Evolutionary conservation across 495 filamentous ascomycete species (phyloP).

Genomic region (Glarea lozoyensis): DNA sequence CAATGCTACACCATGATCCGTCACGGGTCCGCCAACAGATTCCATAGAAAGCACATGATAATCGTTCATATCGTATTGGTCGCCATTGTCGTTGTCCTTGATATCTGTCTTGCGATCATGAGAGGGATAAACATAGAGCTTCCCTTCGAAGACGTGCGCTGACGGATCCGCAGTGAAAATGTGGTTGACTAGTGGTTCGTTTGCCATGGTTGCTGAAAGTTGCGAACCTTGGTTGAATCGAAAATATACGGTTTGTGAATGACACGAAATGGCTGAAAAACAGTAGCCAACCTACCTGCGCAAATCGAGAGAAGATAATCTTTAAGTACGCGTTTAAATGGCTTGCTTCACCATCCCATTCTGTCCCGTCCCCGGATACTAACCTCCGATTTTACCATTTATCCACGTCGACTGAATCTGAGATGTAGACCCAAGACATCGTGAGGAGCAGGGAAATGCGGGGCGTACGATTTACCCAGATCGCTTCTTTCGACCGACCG

Average conservation of each 20-base stretch:
- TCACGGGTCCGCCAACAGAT: conserved; percentile 38
- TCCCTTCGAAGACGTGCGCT: conserved; percentile 42
- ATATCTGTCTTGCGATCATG: conserved; percentile 56
- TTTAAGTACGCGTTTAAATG: no score
- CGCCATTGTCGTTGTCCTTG: conserved; percentile 66
- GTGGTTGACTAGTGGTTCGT: conserved; percentile 49
- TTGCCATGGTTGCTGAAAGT: not conserved
- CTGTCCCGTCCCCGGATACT: no score
- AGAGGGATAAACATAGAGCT: conserved; percentile 57
- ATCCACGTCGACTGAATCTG: not conserved
- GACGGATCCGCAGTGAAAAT: conserved; percentile 66
- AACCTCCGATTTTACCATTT: no score
- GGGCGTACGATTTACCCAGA: conserved; percentile 1
- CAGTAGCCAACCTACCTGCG: not conserved
- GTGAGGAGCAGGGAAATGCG: not conserved
- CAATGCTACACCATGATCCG: conserved; percentile 51
- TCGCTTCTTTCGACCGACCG: not conserved
- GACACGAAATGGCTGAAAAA: not conserved
- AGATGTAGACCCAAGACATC: not conserved
- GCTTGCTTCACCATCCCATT: no score
- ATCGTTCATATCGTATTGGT: conserved; percentile 74
- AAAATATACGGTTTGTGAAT: not conserved
- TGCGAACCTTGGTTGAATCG: not conserved
- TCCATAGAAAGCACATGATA: conserved; percentile 54
- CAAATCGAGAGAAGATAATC: no score